phyloP scores from a whole-genome alignment of 106 monocot genomes.

The Alisma plantagoaquatica region DNA sequence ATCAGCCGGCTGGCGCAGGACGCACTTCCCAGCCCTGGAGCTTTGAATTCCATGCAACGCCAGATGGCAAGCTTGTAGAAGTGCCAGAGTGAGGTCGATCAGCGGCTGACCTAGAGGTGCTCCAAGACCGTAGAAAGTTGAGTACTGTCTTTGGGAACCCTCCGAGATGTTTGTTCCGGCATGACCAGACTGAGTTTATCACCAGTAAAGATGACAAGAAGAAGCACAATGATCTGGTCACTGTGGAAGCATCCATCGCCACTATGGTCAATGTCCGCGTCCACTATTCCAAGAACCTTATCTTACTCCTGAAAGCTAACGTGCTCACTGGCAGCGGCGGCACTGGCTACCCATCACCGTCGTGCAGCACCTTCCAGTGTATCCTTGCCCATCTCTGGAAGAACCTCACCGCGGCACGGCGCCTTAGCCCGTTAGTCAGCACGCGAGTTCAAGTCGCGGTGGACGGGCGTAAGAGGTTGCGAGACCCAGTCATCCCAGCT shows the following conservation, averaged over 20 bases:
- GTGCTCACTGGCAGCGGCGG: background rate
- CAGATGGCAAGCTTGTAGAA: too few species aligned
- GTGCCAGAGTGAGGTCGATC: too few species aligned
- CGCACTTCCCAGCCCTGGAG: too few species aligned
- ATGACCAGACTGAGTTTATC: background rate
- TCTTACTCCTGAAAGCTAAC: background rate
- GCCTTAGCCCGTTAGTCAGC: background rate
- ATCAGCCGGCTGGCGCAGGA: too few species aligned
- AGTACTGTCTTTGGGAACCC: background rate
- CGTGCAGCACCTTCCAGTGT: background rate
- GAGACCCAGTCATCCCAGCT: too few species aligned
- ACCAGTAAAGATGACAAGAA: too few species aligned
- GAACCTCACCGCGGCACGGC: constrained; percentile 10
- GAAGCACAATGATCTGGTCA: background rate
- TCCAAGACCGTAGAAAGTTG: background rate
- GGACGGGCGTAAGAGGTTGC: constrained; percentile 8
- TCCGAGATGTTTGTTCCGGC: background rate
- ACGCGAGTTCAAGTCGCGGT: constrained; percentile 4
- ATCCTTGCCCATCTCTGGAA: background rate
- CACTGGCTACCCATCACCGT: background rate
- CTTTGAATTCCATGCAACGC: too few species aligned
- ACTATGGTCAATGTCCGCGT: background rate
- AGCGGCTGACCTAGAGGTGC: too few species aligned
- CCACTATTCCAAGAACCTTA: constrained; percentile 1
- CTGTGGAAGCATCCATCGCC: background rate